phyloP scores from a whole-genome alignment of 2,329 filamentous ascomycete genomes.

The Leptographium wingfieldii region DNA sequence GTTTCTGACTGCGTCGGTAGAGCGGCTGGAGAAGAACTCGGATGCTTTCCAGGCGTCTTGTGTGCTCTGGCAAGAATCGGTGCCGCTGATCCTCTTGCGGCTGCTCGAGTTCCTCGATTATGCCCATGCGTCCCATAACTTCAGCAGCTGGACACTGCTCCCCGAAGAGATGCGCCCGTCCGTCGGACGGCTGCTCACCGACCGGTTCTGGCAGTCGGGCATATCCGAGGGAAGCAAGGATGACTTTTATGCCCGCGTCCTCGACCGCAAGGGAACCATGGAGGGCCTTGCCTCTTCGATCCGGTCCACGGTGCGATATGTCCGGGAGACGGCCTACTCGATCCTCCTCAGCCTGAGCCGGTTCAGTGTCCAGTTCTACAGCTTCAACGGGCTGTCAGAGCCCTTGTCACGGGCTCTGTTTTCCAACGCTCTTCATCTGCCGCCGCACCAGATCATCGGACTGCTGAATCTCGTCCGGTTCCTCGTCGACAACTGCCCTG shows the following conservation, averaged over 20 bases:
- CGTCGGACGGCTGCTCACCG: conserved; percentile 73
- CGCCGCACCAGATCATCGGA: conserved; percentile 89
- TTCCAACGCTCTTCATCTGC: conserved; percentile 67
- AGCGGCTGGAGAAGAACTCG: conserved; percentile 67
- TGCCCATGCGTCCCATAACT: conserved; percentile 84
- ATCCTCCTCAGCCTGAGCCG: conserved; percentile 89
- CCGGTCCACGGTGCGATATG: conserved; percentile 73
- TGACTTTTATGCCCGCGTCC: conserved; percentile 87
- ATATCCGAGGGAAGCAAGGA: conserved; percentile 94
- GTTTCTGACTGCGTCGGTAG: conserved; percentile 83
- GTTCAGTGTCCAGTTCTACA: conserved; percentile 79
- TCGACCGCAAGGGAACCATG: conserved; percentile 75
- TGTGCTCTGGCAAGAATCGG: conserved; percentile 71
- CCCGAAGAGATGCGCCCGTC: conserved; percentile 64
- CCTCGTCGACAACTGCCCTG: conserved; percentile 83
- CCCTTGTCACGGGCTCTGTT: conserved; percentile 79
- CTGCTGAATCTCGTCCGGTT: conserved; percentile 79
- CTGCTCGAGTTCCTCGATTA: conserved; percentile 77
- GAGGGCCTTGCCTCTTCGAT: conserved; percentile 93
- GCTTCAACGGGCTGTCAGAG: conserved; percentile 69
- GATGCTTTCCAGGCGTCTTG: conserved; percentile 63
- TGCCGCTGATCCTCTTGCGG: conserved; percentile 73
- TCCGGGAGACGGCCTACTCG: conserved; percentile 87
- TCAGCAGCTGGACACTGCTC: conserved; percentile 67
- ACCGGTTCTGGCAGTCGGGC: conserved; percentile 96